Conservation (phyloP, 331 rosid genomes). For the Quercus phellos region DNA sequence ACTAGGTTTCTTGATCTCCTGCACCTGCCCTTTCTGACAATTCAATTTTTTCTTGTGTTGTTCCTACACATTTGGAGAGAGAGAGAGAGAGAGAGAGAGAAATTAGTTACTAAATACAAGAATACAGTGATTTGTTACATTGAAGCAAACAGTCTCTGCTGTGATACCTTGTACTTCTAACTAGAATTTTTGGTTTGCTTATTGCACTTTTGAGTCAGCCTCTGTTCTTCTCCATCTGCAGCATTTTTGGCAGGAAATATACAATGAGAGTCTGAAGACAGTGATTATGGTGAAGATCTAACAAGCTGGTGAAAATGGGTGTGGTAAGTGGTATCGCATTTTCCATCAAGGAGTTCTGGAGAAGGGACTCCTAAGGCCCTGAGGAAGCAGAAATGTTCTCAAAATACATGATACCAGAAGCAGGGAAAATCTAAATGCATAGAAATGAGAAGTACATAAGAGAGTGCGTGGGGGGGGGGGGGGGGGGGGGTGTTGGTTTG, state of each 20-base stretch:
- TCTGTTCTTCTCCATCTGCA: slow-evolving; percentile 76
- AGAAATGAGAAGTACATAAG: too few species aligned
- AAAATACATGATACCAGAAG: background rate
- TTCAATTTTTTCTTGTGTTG: slow-evolving; percentile 60
- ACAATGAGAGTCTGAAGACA: background rate
- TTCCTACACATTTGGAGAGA: slow-evolving; percentile 37
- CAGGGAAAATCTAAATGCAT: background rate
- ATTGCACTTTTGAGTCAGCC: slow-evolving; percentile 64
- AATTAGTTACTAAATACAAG: background rate
- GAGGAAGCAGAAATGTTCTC: slow-evolving; percentile 17
- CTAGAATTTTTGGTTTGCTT: slow-evolving; percentile 58
- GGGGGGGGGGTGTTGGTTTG: too few species aligned
- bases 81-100: background rate
- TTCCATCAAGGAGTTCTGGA: slow-evolving; percentile 59
- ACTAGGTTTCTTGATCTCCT: slow-evolving; percentile 34
- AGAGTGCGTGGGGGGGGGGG: too few species aligned
- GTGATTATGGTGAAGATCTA: background rate
- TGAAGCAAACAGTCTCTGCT: background rate
- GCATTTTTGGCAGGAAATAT: slow-evolving; percentile 4
- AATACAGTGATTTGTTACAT: background rate
- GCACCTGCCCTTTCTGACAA: slow-evolving; percentile 55
- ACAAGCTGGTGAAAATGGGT: background rate
- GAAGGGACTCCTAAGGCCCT: slow-evolving; percentile 35
- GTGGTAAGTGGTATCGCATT: slow-evolving; percentile 50
- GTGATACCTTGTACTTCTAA: slow-evolving; percentile 47